Conservation (phyloP, 306 rosid genomes). For the Dalbergia cochinchinensis region DNA sequence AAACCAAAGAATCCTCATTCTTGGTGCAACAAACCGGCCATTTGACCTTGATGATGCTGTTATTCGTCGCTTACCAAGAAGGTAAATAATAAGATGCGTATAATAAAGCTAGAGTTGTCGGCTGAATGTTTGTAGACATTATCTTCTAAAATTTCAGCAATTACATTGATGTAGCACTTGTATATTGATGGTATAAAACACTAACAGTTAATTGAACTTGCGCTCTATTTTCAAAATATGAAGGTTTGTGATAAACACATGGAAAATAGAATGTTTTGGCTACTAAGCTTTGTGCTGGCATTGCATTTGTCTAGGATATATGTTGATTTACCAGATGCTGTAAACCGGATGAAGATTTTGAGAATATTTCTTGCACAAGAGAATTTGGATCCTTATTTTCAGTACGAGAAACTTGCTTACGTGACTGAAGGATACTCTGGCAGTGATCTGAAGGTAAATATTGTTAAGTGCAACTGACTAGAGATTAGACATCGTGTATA, state of each 20-base stretch:
- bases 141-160: neutral
- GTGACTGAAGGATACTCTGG: constrained; percentile 98
- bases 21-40: constrained; percentile 97
- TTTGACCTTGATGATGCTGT: constrained; percentile 99
- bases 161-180: too few species aligned
- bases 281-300: constrained; percentile 36
- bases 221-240: neutral
- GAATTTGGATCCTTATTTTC: constrained; percentile 71
- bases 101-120: constrained; percentile 2
- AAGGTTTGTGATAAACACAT: constrained; percentile 20
- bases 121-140: constrained; percentile 19
- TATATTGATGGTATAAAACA: too few species aligned
- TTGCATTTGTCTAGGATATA: constrained; percentile 69
- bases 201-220: neutral
- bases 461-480: constrained; percentile 12
- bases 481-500: neutral
- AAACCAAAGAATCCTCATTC: constrained; percentile 90
- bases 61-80: constrained; percentile 97
- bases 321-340: constrained; percentile 93
- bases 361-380: constrained; percentile 88
- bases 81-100: constrained; percentile 53
- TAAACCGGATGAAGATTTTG: constrained; percentile 87
- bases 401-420: constrained; percentile 78
- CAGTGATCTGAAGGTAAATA: constrained; percentile 90
- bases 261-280: constrained; percentile 17